phyloP scores from a whole-genome alignment of 2,329 filamentous ascomycete genomes.

The Ceratocystis cacaofunesta region DNA sequence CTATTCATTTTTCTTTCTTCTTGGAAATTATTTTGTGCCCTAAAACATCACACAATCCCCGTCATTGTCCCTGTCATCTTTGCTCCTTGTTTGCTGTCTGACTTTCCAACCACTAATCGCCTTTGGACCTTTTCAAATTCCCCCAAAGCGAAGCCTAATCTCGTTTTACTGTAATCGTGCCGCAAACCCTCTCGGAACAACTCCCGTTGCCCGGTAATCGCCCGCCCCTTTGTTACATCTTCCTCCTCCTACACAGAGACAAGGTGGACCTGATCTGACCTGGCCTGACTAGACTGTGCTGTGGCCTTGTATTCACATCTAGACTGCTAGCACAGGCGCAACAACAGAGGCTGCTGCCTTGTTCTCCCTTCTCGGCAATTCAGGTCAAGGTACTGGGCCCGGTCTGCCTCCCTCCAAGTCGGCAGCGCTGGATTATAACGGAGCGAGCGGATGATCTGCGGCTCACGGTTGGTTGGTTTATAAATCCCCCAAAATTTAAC shows the following conservation, averaged over 20 bases:
- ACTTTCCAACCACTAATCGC: not conserved
- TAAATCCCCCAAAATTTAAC: not conserved
- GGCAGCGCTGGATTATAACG: no score
- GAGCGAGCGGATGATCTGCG: not conserved
- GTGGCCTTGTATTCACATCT: not conserved
- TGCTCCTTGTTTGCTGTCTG: not conserved
- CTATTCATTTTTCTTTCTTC: not conserved
- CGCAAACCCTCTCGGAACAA: no score
- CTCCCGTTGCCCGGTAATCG: no score
- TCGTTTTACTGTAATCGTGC: no score
- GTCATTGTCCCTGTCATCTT: not conserved
- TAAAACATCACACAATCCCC: no score
- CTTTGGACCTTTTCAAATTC: no score
- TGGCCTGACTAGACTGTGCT: no score
- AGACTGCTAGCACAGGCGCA: not conserved
- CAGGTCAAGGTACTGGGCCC: not conserved
- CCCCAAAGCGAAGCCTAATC: no score
- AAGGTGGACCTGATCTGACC: not conserved
- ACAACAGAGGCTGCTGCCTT: not conserved
- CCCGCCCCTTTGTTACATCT: no score
- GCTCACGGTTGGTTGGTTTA: not conserved
- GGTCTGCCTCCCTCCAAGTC: not conserved
- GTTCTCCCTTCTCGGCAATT: not conserved
- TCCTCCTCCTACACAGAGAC: not conserved
- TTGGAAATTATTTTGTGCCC: not conserved